Evolutionary conservation across 2,329 filamentous ascomycete species (phyloP).

Genomic region (Biscogniauxia mediterranea): DNA sequence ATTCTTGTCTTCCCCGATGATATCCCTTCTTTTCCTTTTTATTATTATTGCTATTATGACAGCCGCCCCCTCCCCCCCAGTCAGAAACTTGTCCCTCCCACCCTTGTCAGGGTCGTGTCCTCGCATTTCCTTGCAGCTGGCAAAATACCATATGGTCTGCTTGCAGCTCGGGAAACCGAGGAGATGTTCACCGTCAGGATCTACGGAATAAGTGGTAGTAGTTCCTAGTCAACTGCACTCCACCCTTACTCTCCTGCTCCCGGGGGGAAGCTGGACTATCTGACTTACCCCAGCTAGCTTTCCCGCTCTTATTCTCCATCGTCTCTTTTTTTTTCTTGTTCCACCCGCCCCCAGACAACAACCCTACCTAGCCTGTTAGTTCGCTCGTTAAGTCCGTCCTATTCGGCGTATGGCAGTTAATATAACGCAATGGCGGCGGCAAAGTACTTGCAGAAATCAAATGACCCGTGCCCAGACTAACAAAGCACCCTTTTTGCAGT

Average conservation of each 20-base stretch:
- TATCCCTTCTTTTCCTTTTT: slow-evolving; percentile 18
- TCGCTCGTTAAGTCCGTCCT: background rate
- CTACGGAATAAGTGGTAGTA: background rate
- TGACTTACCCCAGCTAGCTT: background rate
- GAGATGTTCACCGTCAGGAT: background rate
- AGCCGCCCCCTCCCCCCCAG: slow-evolving; percentile 12
- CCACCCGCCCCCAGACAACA: background rate
- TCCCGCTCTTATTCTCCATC: background rate
- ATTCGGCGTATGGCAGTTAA: background rate
- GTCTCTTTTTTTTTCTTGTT: background rate
- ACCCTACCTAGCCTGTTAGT: background rate
- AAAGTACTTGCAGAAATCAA: background rate
- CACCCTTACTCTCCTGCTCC: background rate
- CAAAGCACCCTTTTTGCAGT: slow-evolving; percentile 3
- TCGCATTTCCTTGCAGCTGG: slow-evolving; percentile 20
- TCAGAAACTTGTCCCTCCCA: slow-evolving; percentile 6
- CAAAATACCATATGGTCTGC: slow-evolving; percentile 5
- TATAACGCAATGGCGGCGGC: background rate
- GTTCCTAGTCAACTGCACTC: background rate
- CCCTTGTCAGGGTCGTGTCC: slow-evolving; percentile 11
- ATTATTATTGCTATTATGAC: background rate
- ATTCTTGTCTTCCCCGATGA: slow-evolving; percentile 18
- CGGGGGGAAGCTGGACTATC: background rate
- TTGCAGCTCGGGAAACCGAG: slow-evolving; percentile 12
- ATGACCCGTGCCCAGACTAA: background rate